These are phyloP conservation scores for Pogostemon cablin DNA, from an alignment of 257 asterid species.

Conservation along the genomic window DNA sequence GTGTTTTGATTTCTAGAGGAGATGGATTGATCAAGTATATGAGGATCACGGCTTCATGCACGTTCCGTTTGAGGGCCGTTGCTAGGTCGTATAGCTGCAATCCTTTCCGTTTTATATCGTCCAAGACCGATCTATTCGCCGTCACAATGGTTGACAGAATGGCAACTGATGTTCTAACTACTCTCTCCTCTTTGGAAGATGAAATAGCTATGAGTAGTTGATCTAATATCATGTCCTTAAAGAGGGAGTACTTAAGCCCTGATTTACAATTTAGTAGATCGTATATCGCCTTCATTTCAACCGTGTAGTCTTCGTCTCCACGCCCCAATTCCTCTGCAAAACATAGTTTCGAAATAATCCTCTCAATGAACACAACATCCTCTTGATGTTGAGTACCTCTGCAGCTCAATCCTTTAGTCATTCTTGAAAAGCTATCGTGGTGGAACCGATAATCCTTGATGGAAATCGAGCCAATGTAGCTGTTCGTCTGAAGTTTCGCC, in stretches of 20 bases:
- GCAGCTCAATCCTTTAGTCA: no score
- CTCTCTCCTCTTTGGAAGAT: constrained; percentile 69
- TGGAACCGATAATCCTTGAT: no score
- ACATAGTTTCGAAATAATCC: constrained; percentile 71
- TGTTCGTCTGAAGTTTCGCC: no score
- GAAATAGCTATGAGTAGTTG: constrained; percentile 75
- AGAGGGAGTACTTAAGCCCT: constrained; percentile 72
- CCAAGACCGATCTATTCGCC: constrained; percentile 55
- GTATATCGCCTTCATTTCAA: constrained; percentile 70
- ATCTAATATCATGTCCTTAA: constrained; percentile 79
- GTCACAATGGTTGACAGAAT: constrained; percentile 72
- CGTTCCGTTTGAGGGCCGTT: constrained; percentile 74
- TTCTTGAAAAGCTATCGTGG: no score
- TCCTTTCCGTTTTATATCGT: constrained; percentile 77
- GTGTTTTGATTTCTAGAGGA: constrained; percentile 73
- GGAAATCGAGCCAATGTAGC: no score
- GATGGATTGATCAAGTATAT: constrained; percentile 79
- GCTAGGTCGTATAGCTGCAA: constrained; percentile 72
- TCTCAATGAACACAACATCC: constrained; percentile 52
- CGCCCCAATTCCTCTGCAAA: constrained; percentile 58
- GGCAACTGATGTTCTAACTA: constrained; percentile 66
- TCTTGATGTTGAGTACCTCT: constrained; percentile 30
- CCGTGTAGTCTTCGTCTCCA: constrained; percentile 53
- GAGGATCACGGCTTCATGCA: constrained; percentile 78
- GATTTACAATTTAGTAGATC: constrained; percentile 57